Conservation (phyloP, 345 rosid genomes). For the Rhodamnia argentea region DNA sequence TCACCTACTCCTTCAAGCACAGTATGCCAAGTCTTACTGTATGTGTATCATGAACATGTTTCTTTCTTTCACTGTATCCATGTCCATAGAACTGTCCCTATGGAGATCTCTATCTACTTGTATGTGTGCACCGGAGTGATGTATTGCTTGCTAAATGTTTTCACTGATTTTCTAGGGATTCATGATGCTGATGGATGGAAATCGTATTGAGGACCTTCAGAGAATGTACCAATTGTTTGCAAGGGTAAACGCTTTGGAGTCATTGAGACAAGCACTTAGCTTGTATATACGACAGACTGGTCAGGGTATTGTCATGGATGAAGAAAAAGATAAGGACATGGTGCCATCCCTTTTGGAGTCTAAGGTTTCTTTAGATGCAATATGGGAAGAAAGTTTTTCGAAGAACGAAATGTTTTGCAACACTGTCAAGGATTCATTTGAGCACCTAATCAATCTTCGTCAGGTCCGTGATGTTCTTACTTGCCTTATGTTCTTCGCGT, state of each 20-base stretch:
- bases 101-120: background rate
- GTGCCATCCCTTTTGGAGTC: conserved; percentile 77
- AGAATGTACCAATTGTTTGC: conserved; percentile 71
- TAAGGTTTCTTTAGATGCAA: conserved; percentile 81
- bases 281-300: conserved; percentile 79
- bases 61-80: background rate
- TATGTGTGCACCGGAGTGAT: background rate
- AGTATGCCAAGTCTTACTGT: background rate
- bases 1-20: background rate
- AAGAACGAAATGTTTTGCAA: conserved; percentile 86
- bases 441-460: conserved; percentile 89
- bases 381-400: conserved; percentile 89
- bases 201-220: conserved; percentile 80
- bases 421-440: conserved; percentile 91
- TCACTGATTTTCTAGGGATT: conserved; percentile 46
- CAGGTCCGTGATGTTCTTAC: conserved; percentile 46
- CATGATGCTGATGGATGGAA: conserved; percentile 83
- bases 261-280: conserved; percentile 73
- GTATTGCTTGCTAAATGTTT: background rate
- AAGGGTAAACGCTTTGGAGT: conserved; percentile 84
- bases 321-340: conserved; percentile 98
- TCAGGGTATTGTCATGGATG: conserved; percentile 82
- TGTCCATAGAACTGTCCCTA: background rate
- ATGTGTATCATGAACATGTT: background rate
- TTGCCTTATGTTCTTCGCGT: background rate